Percentiles rank a stretch among this genome's conserved stretches.
Conservation (phyloP, 495 filamentous ascomycete genomes). For the Penicillium tannophilum region DNA sequence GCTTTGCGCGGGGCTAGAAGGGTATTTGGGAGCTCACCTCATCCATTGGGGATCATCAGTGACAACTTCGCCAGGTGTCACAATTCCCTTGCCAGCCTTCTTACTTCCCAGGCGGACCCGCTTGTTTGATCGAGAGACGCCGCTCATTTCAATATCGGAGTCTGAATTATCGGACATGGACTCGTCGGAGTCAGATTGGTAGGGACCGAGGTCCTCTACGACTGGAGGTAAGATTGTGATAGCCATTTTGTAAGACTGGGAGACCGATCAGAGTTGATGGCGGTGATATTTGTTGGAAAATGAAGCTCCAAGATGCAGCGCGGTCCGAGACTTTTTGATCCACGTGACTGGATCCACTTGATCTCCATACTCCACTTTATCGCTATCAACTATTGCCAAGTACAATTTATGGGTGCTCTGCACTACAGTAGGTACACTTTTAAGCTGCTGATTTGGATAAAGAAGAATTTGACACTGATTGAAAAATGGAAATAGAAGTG, state of each 20-base stretch:
- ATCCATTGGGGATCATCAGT: constrained; percentile 97
- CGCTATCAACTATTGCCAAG: background rate
- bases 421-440: background rate
- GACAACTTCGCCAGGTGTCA: constrained; percentile 88
- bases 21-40: constrained; percentile 55
- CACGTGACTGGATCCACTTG: constrained; percentile 24
- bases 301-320: constrained; percentile 11
- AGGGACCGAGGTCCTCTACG: constrained; percentile 37
- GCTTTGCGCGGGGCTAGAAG: background rate
- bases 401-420: background rate
- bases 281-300: background rate
- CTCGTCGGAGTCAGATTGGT: constrained; percentile 34
- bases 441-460: background rate
- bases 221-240: constrained; percentile 77
- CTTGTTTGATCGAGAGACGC: constrained; percentile 42
- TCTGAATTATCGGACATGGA: constrained; percentile 60
- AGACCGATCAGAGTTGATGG: constrained; percentile 5
- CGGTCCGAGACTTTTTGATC: constrained; percentile 23
- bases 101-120: constrained; percentile 36
- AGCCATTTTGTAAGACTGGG: constrained; percentile 56
- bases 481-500: background rate
- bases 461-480: background rate
- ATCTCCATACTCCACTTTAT: constrained; percentile 3
- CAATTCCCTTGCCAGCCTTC: constrained; percentile 53
- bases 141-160: constrained; percentile 60